Conservation (phyloP, 768 basidiomycete species). For the Amanita exitialis region DNA sequence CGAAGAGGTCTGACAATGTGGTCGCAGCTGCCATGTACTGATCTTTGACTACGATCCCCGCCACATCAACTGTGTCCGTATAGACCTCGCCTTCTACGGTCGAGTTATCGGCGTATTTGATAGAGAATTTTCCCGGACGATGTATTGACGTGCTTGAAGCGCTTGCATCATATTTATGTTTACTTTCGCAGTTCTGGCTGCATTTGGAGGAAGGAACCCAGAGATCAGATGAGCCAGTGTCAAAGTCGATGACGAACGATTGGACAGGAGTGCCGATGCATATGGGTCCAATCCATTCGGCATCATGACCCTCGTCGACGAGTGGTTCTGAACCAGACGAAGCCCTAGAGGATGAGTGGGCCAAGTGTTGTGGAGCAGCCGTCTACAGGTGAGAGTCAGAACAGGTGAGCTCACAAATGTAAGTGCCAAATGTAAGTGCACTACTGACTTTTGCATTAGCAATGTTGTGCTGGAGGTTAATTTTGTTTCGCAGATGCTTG, state of each 20-base stretch:
- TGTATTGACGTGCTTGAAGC: conserved; percentile 8
- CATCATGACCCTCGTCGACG: background rate
- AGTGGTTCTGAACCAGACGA: background rate
- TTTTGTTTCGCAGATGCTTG: no score
- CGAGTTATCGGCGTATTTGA: conserved; percentile 35
- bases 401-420: no score
- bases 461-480: no score
- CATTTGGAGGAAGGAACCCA: conserved; percentile 21
- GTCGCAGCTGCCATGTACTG: background rate
- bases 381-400: no score
- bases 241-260: conserved; percentile 17
- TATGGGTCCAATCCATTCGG: background rate
- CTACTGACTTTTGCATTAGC: no score
- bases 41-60: conserved; percentile 12
- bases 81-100: conserved; percentile 22
- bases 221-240: conserved; percentile 24
- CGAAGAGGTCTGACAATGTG: background rate
- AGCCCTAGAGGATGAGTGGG: no score
- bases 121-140: conserved; percentile 15
- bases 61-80: conserved; percentile 31
- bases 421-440: no score
- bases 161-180: conserved; percentile 24
- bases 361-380: no score
- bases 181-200: conserved; percentile 19
- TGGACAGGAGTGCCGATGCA: background rate